Evolutionary conservation across 768 basidiomycete species (phyloP), one percentile per base, ranked within the genome.

Genomic region (Hericium alpestre): DNA sequence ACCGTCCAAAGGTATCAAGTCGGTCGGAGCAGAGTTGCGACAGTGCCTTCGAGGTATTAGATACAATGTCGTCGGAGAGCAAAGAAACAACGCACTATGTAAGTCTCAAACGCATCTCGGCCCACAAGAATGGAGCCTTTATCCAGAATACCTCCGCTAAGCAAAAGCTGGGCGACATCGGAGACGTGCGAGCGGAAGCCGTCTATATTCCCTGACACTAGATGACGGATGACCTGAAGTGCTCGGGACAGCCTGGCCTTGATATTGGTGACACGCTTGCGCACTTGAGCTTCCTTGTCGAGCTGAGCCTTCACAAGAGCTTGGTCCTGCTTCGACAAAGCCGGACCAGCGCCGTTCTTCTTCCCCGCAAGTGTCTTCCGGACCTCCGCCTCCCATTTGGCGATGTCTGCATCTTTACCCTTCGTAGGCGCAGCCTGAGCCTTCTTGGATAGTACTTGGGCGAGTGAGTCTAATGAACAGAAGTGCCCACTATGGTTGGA

Each of bases 351-450:
- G 1, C 76, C 70, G 10, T 81, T 78, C 67, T 90, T 91, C 74
- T 97, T 97, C 56, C 72, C 80, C 6, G 90, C 89, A 1, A 97
- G 74, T 0, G 86, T 82, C 62, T 89, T 85, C 10, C 93, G 82
- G n/a, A 95, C 74, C 59, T 99, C 94, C 25, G 85, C 87, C 59
- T 99, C 96, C 95, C 95, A 99, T 65, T 90, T 86, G 16, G 90
- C 87, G 13, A 95, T 87, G 38, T 90, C 91, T 5, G 87, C 82
- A 57, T 85, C 87, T 63, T 96, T 97, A 13, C 91, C 89, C 67
- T 94, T 95, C 61, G 71, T 77, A 70, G 67, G 73, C 50, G 65
- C 73, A 4, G 78, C 75, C 1, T 74, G 76, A 11, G 68, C 67
- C 64, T 86, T 87, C 56, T 79, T 80, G 2, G 76, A 71, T 10